These are phyloP conservation scores for Chytriomyces hyalinus DNA, from an alignment of 192 early-diverging fungal species.

Conservation along the genomic window DNA sequence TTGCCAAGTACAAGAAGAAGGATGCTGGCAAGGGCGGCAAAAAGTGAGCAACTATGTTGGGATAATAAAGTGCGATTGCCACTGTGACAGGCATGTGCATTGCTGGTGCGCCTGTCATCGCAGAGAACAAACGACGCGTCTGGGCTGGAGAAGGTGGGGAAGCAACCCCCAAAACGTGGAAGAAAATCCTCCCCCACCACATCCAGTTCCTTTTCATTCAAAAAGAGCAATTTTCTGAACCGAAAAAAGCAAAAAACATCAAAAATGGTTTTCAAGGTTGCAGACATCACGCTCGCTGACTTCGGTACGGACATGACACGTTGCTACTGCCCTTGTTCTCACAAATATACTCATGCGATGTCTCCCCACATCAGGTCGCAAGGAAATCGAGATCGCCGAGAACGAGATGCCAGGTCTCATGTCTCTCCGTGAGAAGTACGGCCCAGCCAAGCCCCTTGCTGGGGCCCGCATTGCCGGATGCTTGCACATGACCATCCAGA, in stretches of 20 bases:
- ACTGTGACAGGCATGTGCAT: background rate
- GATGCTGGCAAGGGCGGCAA: conserved; percentile 28
- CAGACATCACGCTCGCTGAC: conserved; percentile 91
- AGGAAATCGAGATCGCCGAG: conserved; percentile 94
- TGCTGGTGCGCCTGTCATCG: no score
- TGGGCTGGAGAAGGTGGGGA: no score
- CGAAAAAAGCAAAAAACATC: conserved; percentile 31
- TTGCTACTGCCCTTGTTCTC: background rate
- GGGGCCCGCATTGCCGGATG: conserved; percentile 97
- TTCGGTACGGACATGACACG: conserved; percentile 65
- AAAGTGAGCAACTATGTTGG: conserved; percentile 2
- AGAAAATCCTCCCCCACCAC: no score
- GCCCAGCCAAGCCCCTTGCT: conserved; percentile 82
- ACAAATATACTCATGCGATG: background rate
- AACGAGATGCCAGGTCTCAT: conserved; percentile 99
- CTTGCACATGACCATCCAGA: conserved; percentile 99
- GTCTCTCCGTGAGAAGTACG: conserved; percentile 91
- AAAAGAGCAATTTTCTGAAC: no score
- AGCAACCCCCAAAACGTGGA: no score
- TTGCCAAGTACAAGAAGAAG: conserved; percentile 58
- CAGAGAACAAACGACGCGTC: no score
- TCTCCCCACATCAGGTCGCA: conserved; percentile 58
- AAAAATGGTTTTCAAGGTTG: conserved; percentile 50
- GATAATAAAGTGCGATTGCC: background rate
- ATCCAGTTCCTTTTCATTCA: no score